Base-by-base conservation (phyloP, 228 moss, liverwort and hornwort species). In the Sphagnum magellanicum region DNA sequence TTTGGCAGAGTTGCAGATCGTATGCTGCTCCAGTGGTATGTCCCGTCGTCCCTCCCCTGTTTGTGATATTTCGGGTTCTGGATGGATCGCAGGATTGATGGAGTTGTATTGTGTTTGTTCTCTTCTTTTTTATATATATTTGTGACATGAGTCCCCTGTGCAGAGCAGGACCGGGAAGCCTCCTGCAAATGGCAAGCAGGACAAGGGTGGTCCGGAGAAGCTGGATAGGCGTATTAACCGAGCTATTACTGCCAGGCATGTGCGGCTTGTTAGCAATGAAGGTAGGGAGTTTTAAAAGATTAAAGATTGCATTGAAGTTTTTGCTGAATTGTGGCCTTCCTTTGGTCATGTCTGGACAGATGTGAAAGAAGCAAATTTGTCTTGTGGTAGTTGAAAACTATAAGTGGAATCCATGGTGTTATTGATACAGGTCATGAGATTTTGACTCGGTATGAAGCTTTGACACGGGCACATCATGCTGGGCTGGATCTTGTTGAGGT, bases 401-500 rank as follows among this genome's bases (percentile, higher is more conserved):
- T 32, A 32, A 32, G 32, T 32, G 32, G 32, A 32, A 32, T 32
- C 32, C 32, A 32, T 32, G 1, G 1, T 32, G 32, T 32, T 32
- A 32, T 32, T 32, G 13, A 49, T 61, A 49, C 76, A 85, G 81
- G 96, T 47, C 93, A 97, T 67, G 81, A 88, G 80, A 70, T 97
- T 70, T 61, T 97, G 63, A 83, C 80, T 72, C 86, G 96, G 55
- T 75, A 63, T 48, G 96, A 97, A 16, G 96, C 96, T 17, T 74
- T 97, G 71, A 84, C 72, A 62, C 79, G 85, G 59, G 96, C 96
- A 60, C 85, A 80, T 51, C 68, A 74, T 53, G 74, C 84, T 67
- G 88, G 83, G 48, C 52, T 93, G 75, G 97, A 97, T 77, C 81
- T 97, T 0, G 97, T 97, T 49, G 97, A 97, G 78, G 86, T 86